Evolutionary conservation across 305 asterid species (phyloP).

Genomic region (Fraxinus angustifolia): DNA sequence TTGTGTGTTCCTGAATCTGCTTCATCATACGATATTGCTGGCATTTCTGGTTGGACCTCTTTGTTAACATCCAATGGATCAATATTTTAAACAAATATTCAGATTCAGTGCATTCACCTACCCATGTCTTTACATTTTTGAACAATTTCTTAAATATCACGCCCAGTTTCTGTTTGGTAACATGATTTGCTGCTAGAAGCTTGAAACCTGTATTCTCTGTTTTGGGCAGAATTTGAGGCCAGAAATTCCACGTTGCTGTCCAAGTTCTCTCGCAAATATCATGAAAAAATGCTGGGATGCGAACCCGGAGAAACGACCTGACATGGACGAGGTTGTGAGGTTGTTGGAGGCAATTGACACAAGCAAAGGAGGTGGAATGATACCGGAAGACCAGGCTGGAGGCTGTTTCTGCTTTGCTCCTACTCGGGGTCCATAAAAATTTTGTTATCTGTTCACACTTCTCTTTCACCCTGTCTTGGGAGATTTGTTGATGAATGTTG

Average conservation of each 20-base stretch:
- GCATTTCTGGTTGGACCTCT: background rate
- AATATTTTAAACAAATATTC: background rate
- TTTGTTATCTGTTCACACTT: background rate
- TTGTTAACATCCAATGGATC: background rate
- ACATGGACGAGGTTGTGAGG: conserved; percentile 76
- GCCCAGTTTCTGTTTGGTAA: background rate
- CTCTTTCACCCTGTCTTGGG: conserved; percentile 11
- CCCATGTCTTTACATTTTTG: background rate
- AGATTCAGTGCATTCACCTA: background rate
- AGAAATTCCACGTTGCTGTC: conserved; percentile 75
- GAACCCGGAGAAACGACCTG: conserved; percentile 65
- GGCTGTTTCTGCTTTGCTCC: conserved; percentile 73
- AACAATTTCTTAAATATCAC: background rate
- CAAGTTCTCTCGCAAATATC: conserved; percentile 48
- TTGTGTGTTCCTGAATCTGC: background rate
- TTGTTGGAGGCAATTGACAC: conserved; percentile 68
- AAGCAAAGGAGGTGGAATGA: conserved; percentile 82
- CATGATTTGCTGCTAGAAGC: background rate
- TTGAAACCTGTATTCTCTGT: background rate
- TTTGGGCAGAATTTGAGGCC: conserved; percentile 52
- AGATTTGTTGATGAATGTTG: conserved; percentile 15
- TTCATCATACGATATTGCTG: background rate
- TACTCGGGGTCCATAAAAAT: conserved; percentile 52
- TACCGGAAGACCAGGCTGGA: conserved; percentile 58
- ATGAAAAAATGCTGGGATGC: conserved; percentile 80